Evolutionary conservation across 257 asterid species (phyloP).

Genomic region (Solanum sejunctum): DNA sequence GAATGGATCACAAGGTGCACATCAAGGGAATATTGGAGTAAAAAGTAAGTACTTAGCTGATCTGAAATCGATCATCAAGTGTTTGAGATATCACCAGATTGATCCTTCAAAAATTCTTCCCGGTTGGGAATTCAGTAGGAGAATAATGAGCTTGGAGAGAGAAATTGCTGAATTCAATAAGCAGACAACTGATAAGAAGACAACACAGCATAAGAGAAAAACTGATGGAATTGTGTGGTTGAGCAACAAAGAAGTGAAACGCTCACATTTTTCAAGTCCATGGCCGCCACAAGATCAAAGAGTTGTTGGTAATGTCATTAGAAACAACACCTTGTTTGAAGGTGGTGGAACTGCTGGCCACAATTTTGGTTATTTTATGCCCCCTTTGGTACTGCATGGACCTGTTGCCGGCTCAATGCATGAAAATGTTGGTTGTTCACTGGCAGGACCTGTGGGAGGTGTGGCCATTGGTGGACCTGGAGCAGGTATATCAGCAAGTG

Average conservation of each 20-base stretch:
- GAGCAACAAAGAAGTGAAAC: slow-evolving; percentile 40
- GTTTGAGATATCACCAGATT: slow-evolving; percentile 49
- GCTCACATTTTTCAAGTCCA: slow-evolving; percentile 21
- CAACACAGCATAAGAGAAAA: slow-evolving; percentile 39
- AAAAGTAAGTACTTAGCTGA: slow-evolving; percentile 47
- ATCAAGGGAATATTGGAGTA: slow-evolving; percentile 25
- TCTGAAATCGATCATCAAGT: slow-evolving; percentile 36
- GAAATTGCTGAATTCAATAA: slow-evolving; percentile 21
- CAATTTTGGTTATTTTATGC: not conserved
- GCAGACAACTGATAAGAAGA: slow-evolving; percentile 10
- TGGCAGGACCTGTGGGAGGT: not conserved
- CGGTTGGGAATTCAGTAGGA: slow-evolving; percentile 60
- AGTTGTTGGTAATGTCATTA: not conserved
- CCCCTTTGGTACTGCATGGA: not conserved
- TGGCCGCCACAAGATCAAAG: slow-evolving; percentile 21
- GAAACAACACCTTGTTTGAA: not conserved
- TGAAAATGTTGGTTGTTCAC: not conserved
- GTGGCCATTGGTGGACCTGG: not conserved
- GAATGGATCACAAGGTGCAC: slow-evolving; percentile 31
- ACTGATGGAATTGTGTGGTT: slow-evolving; percentile 24
- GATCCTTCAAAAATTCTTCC: slow-evolving; percentile 50
- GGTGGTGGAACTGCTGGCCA: slow-evolving; percentile 11
- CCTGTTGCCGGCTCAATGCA: not conserved
- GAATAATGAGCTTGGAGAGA: slow-evolving; percentile 38
- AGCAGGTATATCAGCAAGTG: slow-evolving; percentile 2